Percentiles rank a stretch among this genome's conserved stretches.
Conservation (phyloP, 2,329 filamentous ascomycete genomes). For the Aspergillus awamori region DNA sequence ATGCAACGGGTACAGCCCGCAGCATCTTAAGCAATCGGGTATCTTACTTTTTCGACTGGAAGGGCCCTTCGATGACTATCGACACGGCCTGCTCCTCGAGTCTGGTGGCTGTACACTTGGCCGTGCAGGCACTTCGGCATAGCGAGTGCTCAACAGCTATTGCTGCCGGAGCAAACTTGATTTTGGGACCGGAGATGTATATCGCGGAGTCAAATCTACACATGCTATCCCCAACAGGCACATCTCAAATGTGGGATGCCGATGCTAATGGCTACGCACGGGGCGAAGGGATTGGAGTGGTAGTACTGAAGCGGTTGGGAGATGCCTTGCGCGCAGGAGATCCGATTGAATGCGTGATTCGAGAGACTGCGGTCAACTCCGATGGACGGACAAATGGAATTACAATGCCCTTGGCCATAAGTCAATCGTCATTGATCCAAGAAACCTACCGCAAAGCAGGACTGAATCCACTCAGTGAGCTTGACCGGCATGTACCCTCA, state of each 20-base stretch:
- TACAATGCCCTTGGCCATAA: conserved; percentile 30
- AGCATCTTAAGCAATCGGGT: conserved; percentile 40
- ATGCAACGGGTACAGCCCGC: conserved; percentile 26
- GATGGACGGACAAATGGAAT: conserved; percentile 31
- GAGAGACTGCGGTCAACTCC: conserved; percentile 29
- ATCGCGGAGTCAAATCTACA: conserved; percentile 14
- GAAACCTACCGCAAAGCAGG: conserved; percentile 38
- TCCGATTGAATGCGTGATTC: conserved; percentile 41
- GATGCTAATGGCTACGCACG: conserved; percentile 52
- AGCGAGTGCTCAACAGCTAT: conserved; percentile 24
- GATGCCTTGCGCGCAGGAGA: conserved; percentile 51
- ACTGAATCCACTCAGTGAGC: conserved; percentile 26
- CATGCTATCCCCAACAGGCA: conserved; percentile 54
- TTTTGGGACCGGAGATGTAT: conserved; percentile 24
- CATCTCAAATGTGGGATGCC: conserved; percentile 49
- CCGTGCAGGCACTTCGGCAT: conserved; percentile 25
- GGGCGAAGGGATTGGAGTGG: conserved; percentile 52
- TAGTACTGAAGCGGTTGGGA: conserved; percentile 54
- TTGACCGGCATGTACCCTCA: too few species aligned
- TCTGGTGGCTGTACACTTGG: conserved; percentile 34
- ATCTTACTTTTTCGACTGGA: conserved; percentile 28
- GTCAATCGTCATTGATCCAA: conserved; percentile 41
- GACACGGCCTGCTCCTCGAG: conserved; percentile 49
- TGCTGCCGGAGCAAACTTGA: conserved; percentile 10
- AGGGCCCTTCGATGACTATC: conserved; percentile 41